phyloP scores from a whole-genome alignment of 306 rosid genomes.

The Cyamopsis tetragonoloba region DNA sequence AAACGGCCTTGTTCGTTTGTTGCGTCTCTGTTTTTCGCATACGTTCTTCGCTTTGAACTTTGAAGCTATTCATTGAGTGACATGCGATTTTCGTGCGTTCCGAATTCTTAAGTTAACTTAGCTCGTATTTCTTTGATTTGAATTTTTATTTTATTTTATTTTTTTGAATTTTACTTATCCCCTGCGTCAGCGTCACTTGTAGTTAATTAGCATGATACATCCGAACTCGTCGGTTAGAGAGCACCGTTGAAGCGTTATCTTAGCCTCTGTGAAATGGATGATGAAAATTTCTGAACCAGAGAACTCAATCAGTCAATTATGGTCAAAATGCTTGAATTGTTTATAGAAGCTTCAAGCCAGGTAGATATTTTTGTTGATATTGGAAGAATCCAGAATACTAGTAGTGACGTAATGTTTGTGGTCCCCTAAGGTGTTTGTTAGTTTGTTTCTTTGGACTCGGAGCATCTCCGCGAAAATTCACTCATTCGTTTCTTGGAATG shows the following conservation, averaged over 20 bases:
- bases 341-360: neutral
- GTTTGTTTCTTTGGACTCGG: conserved; percentile 12
- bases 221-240: neutral
- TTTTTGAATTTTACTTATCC: neutral
- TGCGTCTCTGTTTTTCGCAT: conserved; percentile 1
- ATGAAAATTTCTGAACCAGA: neutral
- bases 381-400: neutral
- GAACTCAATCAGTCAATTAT: neutral
- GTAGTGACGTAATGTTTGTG: conserved; percentile 21
- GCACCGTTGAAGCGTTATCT: neutral
- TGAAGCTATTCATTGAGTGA: neutral
- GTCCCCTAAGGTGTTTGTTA: conserved; percentile 35
- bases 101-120: neutral
- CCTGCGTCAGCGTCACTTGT: neutral
- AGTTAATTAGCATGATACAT: neutral
- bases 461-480: neutral
- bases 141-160: neutral
- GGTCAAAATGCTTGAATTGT: conserved; percentile 14
- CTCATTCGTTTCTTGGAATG: conserved; percentile 3
- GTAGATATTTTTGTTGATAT: conserved; percentile 22
- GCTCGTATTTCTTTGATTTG: neutral
- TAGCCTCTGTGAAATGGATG: neutral
- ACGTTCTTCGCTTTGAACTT: neutral
- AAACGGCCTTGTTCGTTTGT: conserved; percentile 16
- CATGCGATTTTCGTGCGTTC: neutral